phyloP scores from a whole-genome alignment of 306 rosid genomes.

The Comarum palustre region DNA sequence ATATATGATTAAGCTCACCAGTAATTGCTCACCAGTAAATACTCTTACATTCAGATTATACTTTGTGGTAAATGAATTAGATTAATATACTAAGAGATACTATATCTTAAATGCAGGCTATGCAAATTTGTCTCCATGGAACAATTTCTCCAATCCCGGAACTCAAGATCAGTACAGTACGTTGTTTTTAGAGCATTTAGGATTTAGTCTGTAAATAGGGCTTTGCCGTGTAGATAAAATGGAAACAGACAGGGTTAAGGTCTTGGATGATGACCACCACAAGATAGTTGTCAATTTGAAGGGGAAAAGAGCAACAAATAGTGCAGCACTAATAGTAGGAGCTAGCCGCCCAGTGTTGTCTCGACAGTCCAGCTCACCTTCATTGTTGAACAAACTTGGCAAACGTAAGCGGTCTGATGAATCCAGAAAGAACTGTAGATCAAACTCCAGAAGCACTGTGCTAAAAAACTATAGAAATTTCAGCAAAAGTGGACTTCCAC shows the following conservation, averaged over 20 bases:
- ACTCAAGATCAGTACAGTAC: slow-evolving; percentile 14
- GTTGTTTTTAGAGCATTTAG: slow-evolving; percentile 15
- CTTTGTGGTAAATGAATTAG: neutral
- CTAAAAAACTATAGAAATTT: slow-evolving; percentile 29
- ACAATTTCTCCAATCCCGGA: slow-evolving; percentile 22
- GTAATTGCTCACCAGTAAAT: neutral
- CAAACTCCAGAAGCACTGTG: slow-evolving; percentile 13
- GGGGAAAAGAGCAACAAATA: slow-evolving; percentile 17
- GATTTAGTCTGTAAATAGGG: slow-evolving; percentile 23
- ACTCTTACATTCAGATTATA: neutral
- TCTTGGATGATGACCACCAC: slow-evolving; percentile 22
- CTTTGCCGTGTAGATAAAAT: slow-evolving; percentile 21
- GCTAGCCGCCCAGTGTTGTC: slow-evolving; percentile 14
- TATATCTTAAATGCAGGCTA: slow-evolving; percentile 25
- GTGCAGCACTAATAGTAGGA: slow-evolving; percentile 13
- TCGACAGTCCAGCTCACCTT: slow-evolving; percentile 11
- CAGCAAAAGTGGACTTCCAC: slow-evolving; percentile 31
- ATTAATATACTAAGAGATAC: neutral
- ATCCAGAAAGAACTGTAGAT: slow-evolving; percentile 8
- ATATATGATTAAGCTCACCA: neutral
- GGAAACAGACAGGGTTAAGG: slow-evolving; percentile 23
- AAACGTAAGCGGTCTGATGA: slow-evolving; percentile 18
- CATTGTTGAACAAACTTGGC: slow-evolving; percentile 16
- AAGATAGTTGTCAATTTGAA: slow-evolving; percentile 25
- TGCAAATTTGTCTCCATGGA: slow-evolving; percentile 17